Conservation (phyloP, 805 yeast genomes). For the Starmera quercuum region DNA sequence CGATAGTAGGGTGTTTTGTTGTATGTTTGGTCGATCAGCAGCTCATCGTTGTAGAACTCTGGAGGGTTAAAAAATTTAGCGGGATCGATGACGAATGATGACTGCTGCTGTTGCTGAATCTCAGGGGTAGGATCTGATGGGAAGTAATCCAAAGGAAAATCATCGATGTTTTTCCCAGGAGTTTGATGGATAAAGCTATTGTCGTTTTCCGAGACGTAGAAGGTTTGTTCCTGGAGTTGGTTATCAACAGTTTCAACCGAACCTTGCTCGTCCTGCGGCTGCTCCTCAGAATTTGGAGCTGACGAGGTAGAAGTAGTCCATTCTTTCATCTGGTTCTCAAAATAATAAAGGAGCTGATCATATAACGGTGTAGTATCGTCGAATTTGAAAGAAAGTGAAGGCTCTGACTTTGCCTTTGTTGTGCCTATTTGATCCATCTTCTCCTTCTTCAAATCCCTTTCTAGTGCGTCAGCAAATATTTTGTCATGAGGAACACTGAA, state of each 20-base stretch:
- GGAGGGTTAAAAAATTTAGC: constrained; percentile 27
- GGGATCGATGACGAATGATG: constrained; percentile 17
- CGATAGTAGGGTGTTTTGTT: constrained; percentile 28
- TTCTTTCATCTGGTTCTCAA: constrained; percentile 22
- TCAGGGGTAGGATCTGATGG: constrained; percentile 26
- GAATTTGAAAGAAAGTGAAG: constrained; percentile 69
- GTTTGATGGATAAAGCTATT: constrained; percentile 1
- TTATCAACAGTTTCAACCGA: neutral
- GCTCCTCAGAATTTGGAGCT: neutral
- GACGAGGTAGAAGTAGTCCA: constrained; percentile 1
- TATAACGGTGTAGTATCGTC: constrained; percentile 44
- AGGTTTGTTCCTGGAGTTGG: constrained; percentile 4
- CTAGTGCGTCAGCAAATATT: constrained; percentile 87
- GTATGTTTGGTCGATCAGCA: constrained; percentile 43
- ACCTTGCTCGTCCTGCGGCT: neutral
- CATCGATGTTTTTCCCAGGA: constrained; percentile 29
- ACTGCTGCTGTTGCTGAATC: neutral
- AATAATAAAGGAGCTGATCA: constrained; percentile 43
- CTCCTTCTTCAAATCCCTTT: constrained; percentile 84
- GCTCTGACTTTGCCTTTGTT: constrained; percentile 66
- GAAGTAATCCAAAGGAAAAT: constrained; percentile 66
- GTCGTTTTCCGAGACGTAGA: constrained; percentile 15
- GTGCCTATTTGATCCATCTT: constrained; percentile 53
- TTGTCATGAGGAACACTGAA: constrained; percentile 91
- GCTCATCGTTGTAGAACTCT: constrained; percentile 32